Conservation (phyloP, 2,329 filamentous ascomycete genomes). For the Malbranchea zuffiana region DNA sequence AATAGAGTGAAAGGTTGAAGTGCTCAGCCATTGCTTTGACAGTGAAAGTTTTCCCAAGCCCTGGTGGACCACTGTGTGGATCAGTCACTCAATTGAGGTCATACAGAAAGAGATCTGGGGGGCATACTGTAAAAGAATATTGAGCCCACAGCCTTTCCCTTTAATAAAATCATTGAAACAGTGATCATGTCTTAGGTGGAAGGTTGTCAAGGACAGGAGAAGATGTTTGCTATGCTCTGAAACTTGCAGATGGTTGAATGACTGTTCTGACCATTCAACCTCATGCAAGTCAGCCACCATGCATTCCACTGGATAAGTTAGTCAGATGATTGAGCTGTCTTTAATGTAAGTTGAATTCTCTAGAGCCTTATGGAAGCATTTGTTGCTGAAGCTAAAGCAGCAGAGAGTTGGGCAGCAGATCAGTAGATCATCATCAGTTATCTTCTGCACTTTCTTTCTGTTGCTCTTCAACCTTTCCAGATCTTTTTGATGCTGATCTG, state of each 20-base stretch:
- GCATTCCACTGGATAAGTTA: constrained; percentile 9
- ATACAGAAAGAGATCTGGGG: constrained; percentile 3
- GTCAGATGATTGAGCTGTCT: constrained; percentile 1
- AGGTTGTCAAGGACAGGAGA: constrained; percentile 10
- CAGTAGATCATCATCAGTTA: constrained; percentile 15
- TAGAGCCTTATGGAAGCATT: constrained; percentile 17
- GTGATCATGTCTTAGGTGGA: constrained; percentile 14
- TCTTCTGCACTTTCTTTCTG: constrained; percentile 9
- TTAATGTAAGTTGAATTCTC: background rate
- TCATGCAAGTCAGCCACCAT: constrained; percentile 15
- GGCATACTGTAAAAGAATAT: constrained; percentile 34
- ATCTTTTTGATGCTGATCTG: constrained; percentile 10
- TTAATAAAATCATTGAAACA: constrained; percentile 23
- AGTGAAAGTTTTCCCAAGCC: constrained; percentile 27
- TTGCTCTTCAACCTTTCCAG: constrained; percentile 10
- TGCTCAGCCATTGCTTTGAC: constrained; percentile 27
- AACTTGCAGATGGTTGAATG: constrained; percentile 18
- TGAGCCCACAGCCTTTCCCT: constrained; percentile 36
- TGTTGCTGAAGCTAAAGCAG: constrained; percentile 19
- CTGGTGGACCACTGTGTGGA: constrained; percentile 15
- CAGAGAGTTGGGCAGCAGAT: constrained; percentile 16
- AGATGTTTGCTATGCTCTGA: constrained; percentile 15
- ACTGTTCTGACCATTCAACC: constrained; percentile 11
- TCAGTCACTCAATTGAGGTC: background rate
- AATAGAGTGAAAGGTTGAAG: constrained; percentile 25